Base-by-base conservation (phyloP, 2,329 filamentous ascomycete genomes). In the Diaporthe longicolla region DNA sequence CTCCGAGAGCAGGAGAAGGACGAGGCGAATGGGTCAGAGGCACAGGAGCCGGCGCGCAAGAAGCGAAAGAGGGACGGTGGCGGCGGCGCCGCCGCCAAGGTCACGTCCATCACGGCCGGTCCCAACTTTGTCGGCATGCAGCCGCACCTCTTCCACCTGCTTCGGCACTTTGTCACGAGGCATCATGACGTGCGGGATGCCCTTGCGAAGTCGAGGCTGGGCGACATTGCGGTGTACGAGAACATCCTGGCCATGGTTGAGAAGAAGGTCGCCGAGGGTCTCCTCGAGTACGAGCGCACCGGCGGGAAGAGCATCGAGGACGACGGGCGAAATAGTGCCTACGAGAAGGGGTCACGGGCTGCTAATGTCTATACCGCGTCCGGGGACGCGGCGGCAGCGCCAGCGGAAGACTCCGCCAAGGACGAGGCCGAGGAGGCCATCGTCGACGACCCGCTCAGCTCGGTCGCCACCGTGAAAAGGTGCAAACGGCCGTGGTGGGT, bases 401-500 rank as follows among this genome's bases (percentile, higher is more conserved):
- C 45, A n/a, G 48, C n/a, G 48, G 48, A 52, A 52, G 10, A 52
- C 48, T 4, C 11, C 5, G 71, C 58, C 13, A 78, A 77, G 13
- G 78, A 79, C 1, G 81, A 78, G 1, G 80, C 81, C 3, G 82
- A 80, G 7, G 82, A 82, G 43, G 82, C 85, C 4, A 81, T 82
- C 50, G 82, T 85, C 3, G 82, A 81, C 1, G 86, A 88, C 61
- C 83, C 84, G 0, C 87, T 91, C 79, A 92, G 89, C 81, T 93
- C 92, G 6, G 84, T 91, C 24, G 91, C 89, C 11, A 91, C 93
- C 0, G 91, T 97, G 35, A 90, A 89, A 72, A 87, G 90, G 75
- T 97, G 95, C 80, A 93, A 92, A 81, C 86, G 95, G 76, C 95
- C 95, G 1, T 98, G 92, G 90, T 98, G 95, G 94, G 89, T 98